Conservation (phyloP, 2,329 filamentous ascomycete genomes). For the Xylaria sp. region DNA sequence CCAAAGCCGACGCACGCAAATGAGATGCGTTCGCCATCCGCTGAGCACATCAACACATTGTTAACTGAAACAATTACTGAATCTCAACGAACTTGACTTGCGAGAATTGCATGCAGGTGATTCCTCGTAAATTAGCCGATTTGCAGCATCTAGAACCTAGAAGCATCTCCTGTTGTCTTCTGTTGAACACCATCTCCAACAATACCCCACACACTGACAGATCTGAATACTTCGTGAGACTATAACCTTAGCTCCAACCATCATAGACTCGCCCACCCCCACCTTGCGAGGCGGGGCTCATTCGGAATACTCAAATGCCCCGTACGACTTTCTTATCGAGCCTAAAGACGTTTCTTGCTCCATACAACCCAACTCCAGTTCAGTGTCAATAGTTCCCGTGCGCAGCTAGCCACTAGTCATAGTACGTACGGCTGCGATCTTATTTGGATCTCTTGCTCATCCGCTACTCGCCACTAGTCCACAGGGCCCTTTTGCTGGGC, state of each 20-base stretch:
- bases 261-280: constrained; percentile 18
- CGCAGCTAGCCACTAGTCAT: constrained; percentile 17
- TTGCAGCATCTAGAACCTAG: not conserved
- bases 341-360: constrained; percentile 27
- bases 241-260: constrained; percentile 25
- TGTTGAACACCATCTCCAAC: constrained; percentile 7
- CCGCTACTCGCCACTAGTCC: constrained; percentile 16
- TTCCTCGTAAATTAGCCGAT: constrained; percentile 14
- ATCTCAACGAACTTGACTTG: not conserved
- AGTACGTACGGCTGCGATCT: constrained; percentile 17
- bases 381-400: constrained; percentile 16
- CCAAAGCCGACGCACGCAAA: constrained; percentile 9
- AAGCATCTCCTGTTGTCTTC: not conserved
- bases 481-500: not conserved
- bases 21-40: constrained; percentile 12
- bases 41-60: constrained; percentile 1
- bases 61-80: not conserved
- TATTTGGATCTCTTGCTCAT: constrained; percentile 17
- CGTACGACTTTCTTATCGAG: constrained; percentile 28
- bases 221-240: constrained; percentile 7
- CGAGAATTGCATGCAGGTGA: not conserved
- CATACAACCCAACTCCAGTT: constrained; percentile 29
- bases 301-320: constrained; percentile 17
- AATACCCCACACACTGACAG: constrained; percentile 16
- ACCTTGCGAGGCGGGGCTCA: constrained; percentile 24